phyloP scores from a whole-genome alignment of 345 rosid genomes.

The Capsella bursapastoris region DNA sequence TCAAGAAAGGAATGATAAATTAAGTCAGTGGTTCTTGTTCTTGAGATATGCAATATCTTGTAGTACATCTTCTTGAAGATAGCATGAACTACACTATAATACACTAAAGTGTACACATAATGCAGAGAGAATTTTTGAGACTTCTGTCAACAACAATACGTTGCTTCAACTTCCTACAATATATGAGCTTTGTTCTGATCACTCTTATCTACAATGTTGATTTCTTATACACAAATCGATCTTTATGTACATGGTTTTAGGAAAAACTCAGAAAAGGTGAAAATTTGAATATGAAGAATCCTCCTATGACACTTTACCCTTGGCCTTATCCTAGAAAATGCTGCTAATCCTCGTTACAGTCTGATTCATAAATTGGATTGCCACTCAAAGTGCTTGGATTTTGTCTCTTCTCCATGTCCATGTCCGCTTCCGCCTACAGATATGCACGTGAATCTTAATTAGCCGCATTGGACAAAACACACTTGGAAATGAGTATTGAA shows the following conservation, averaged over 20 bases:
- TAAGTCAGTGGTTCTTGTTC: too few relatives aligned
- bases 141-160: conserved; percentile 28
- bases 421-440: conserved; percentile 8
- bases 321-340: neutral
- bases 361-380: conserved; percentile 27
- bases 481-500: neutral
- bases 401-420: conserved; percentile 29
- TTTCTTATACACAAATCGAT: conserved; percentile 2
- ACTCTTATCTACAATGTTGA: neutral
- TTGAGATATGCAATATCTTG: too few relatives aligned
- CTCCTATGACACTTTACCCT: neutral
- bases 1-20: too few relatives aligned
- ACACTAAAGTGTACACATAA: too few relatives aligned
- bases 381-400: neutral
- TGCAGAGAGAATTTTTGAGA: too few relatives aligned
- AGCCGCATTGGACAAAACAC: neutral
- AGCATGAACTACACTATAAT: too few relatives aligned
- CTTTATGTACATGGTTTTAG: conserved; percentile 3
- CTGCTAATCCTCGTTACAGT: neutral
- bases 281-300: conserved; percentile 9
- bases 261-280: conserved; percentile 14
- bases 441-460: conserved; percentile 8
- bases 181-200: conserved; percentile 5
- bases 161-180: conserved; percentile 22
- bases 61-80: too few relatives aligned